Base-by-base conservation (phyloP, 345 rosid species). In the Boechera divaricarpa region DNA sequence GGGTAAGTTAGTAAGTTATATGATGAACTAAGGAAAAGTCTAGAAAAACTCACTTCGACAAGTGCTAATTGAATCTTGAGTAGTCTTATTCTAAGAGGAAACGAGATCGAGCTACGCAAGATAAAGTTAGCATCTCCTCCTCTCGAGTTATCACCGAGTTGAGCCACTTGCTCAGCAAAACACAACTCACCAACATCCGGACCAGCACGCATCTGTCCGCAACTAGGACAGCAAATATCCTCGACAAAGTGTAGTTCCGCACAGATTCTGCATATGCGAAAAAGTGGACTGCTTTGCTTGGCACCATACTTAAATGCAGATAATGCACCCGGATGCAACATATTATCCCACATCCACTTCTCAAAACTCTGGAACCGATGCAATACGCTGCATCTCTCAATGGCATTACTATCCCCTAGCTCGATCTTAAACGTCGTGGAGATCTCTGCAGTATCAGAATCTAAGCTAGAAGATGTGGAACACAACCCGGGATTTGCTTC, bases 321-420 rank as follows among this genome's bases (percentile, higher is more conserved):
- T 67, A 87, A 79, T 24, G 66, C 52, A 1, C 57, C 72, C 5
- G 89, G 79, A 81, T 69, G 56, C 58, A 79, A 16, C 74, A 67
- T 60, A 52, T 42, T 73, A 63, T 74, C 79, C 82, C 93, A 86
- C 83, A 91, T 86, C 97, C 97, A 93, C 70, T 80, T 89, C 85
- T 91, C 95, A 52, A 88, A 89, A 66, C 85, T 96, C 70, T 81
- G 82, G 70, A 87, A 89, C 77, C 97, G 89, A 84, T 73, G 82
- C 81, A 87, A 68, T 68, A 87, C 79, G 24, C 75, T 72, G 47
- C 53, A 77, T 82, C 63, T 77, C 84, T 86, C 89, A 51, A 4
- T 44, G 64, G 70, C 76, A 66, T 86, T 81, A 80, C 80, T 79
- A 80, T 87, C 83, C 67, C 91, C 92, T 11, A 89, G 64, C 81